Conservation (phyloP, 2,329 filamentous ascomycete genomes). For the Aspergillus nomiae region DNA sequence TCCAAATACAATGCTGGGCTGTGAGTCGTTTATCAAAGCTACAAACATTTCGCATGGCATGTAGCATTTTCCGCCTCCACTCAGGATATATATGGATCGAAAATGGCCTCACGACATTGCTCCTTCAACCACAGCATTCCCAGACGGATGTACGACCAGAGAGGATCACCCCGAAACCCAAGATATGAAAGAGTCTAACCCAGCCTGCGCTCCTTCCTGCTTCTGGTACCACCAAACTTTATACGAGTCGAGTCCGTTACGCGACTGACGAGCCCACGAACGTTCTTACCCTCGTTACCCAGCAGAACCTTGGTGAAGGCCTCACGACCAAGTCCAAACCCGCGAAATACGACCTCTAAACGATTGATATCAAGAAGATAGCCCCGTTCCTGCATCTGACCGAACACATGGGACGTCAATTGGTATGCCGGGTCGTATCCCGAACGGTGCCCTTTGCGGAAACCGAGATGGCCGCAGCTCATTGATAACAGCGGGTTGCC, state of each 20-base stretch:
- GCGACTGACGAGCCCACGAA: conserved; percentile 73
- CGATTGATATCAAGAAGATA: conserved; percentile 73
- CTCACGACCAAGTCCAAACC: conserved; percentile 84
- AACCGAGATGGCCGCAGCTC: conserved; percentile 87
- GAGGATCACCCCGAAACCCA: background rate
- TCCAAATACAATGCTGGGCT: conserved; percentile 5
- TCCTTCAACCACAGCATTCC: background rate
- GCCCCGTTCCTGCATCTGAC: conserved; percentile 79
- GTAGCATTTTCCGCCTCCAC: background rate
- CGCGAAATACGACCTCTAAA: conserved; percentile 79
- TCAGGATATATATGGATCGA: background rate
- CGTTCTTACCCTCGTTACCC: conserved; percentile 75
- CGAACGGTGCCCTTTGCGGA: conserved; percentile 76
- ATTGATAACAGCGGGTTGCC: conserved; percentile 77
- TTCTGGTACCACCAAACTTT: conserved; percentile 95
- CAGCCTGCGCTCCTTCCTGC: conserved; percentile 79
- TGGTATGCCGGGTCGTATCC: conserved; percentile 93
- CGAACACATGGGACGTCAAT: conserved; percentile 78
- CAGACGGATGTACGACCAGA: background rate
- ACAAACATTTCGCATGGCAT: background rate
- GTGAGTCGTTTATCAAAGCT: background rate
- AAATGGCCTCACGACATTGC: background rate
- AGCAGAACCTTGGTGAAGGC: conserved; percentile 87
- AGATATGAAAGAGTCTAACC: conserved; percentile 46
- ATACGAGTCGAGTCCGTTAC: conserved; percentile 85